A percentile compares a stretch with the other conserved stretches of the same genome.
Conservation (phyloP, 257 asterid species). For the Buddleja alternifolia region DNA sequence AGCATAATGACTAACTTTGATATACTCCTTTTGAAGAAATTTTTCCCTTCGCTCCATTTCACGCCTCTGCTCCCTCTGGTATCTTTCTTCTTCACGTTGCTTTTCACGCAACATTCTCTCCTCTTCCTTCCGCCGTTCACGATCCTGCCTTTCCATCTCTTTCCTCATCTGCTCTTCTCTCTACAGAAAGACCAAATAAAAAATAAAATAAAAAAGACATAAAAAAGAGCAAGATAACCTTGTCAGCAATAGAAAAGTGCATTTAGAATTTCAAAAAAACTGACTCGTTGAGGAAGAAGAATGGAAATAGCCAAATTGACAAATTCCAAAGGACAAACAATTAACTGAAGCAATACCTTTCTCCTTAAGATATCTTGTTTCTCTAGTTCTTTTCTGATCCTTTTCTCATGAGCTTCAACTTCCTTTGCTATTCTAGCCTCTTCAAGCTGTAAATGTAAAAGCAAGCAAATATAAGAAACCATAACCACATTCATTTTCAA, state of each 20-base stretch:
- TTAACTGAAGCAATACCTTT: conserved; percentile 53
- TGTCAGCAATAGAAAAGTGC: conserved; percentile 8
- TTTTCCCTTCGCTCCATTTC: conserved; percentile 91
- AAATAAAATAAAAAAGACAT: not conserved
- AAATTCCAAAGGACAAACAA: conserved; percentile 4
- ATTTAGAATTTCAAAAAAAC: not conserved
- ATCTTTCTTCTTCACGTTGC: conserved; percentile 81
- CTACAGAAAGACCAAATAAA: conserved; percentile 38
- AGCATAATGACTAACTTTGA: conserved; percentile 49
- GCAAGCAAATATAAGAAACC: conserved; percentile 3
- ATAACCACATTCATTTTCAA: conserved; percentile 13
- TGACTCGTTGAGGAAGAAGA: not conserved
- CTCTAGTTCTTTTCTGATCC: conserved; percentile 84
- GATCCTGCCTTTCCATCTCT: conserved; percentile 90
- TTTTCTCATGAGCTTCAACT: conserved; percentile 85
- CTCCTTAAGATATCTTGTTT: conserved; percentile 73
- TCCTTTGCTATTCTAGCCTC: conserved; percentile 87
- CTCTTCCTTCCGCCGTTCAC: conserved; percentile 87
- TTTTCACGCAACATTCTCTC: conserved; percentile 86
- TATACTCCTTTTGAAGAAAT: conserved; percentile 73
- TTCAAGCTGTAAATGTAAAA: conserved; percentile 55
- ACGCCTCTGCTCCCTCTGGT: conserved; percentile 81
- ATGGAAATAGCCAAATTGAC: not conserved
- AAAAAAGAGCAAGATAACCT: conserved; percentile 20
- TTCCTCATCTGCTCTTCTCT: conserved; percentile 86